Conservation (phyloP, 805 yeast species). For the Candida boidinii region DNA sequence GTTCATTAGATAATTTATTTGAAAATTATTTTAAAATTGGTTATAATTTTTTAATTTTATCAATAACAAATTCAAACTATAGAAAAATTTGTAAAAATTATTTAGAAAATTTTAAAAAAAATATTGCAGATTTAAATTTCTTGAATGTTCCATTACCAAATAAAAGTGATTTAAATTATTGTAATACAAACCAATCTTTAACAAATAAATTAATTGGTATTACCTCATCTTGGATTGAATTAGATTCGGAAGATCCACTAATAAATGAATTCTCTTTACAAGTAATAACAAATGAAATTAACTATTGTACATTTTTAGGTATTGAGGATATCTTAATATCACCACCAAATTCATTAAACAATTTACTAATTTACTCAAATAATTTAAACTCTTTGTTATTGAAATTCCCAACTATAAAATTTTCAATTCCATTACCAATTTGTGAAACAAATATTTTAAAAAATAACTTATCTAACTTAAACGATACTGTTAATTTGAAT, state of each 20-base stretch:
- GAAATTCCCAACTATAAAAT: constrained; percentile 24
- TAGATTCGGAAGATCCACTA: constrained; percentile 42
- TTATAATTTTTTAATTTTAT: constrained; percentile 43
- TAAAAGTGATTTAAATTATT: constrained; percentile 32
- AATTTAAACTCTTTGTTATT: constrained; percentile 19
- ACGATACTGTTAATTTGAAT: neutral
- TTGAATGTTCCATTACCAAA: constrained; percentile 32
- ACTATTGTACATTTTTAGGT: constrained; percentile 53
- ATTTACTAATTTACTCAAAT: constrained; percentile 43
- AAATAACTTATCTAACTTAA: neutral
- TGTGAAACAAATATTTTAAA: constrained; percentile 41
- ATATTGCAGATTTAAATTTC: constrained; percentile 9
- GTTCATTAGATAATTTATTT: too few relatives aligned
- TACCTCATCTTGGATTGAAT: constrained; percentile 62
- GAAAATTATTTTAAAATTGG: constrained; percentile 24
- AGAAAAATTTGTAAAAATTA: constrained; percentile 32
- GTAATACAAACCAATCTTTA: too few relatives aligned
- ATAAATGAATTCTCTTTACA: constrained; percentile 47
- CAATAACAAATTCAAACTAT: constrained; percentile 45
- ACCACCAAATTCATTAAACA: constrained; percentile 52
- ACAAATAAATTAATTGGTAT: constrained; percentile 40
- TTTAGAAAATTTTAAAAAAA: constrained; percentile 25
- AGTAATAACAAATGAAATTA: constrained; percentile 49
- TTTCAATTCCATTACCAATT: constrained; percentile 40
- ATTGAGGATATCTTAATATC: constrained; percentile 46